These are phyloP conservation scores for Lepidium didymum DNA, from an alignment of 345 rosid species.

Conservation along the genomic window DNA sequence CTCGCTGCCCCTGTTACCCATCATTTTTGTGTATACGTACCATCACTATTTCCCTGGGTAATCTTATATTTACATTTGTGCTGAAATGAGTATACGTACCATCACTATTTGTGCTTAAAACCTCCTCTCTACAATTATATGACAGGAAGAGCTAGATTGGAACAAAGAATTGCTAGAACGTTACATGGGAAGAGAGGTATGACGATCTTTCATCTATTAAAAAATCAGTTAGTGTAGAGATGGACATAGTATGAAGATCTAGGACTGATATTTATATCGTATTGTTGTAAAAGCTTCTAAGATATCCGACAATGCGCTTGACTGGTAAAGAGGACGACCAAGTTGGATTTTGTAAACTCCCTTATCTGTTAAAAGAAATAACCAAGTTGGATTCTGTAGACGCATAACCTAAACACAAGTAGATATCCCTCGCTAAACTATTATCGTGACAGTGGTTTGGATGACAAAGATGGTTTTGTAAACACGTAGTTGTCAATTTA, in stretches of 20 bases:
- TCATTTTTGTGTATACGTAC: neutral
- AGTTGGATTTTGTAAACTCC: neutral
- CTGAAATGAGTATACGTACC: neutral
- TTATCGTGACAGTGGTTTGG: neutral
- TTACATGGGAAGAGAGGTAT: conserved; percentile 85
- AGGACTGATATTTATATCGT: too few species aligned
- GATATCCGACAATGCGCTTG: neutral
- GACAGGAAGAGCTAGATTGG: conserved; percentile 88
- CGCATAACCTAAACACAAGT: neutral
- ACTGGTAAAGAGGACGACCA: neutral
- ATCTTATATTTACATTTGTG: neutral
- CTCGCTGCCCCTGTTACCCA: neutral
- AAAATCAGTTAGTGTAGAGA: too few species aligned
- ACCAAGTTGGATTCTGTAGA: neutral
- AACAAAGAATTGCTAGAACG: conserved; percentile 54
- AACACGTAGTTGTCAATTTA: neutral
- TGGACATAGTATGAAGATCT: too few species aligned
- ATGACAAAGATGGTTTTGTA: neutral
- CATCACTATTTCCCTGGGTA: neutral
- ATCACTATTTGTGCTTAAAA: too few species aligned
- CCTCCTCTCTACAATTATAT: conserved; percentile 6
- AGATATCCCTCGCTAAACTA: neutral
- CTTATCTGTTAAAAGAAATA: neutral
- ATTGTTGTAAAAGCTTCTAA: too few species aligned
- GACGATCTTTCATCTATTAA: neutral